phyloP scores from a whole-genome alignment of 176 grass and related monocot genomes.

The Carex pumila region DNA sequence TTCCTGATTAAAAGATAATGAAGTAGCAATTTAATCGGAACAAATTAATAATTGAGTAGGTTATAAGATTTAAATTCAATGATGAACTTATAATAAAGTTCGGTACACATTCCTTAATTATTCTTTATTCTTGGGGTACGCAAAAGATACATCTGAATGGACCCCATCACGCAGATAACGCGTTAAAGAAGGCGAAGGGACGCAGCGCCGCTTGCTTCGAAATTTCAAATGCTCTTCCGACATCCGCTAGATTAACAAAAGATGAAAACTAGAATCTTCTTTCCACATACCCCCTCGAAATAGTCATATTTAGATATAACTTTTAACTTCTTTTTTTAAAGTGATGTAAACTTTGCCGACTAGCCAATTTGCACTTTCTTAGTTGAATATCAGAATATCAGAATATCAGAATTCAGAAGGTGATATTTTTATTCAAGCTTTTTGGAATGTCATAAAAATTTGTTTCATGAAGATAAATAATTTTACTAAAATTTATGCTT shows the following conservation, averaged over 20 bases:
- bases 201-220: conserved; percentile 13
- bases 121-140: neutral
- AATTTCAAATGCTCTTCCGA: conserved; percentile 7
- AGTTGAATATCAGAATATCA: neutral
- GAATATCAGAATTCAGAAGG: neutral
- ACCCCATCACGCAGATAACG: neutral
- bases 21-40: too few species aligned
- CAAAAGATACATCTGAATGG: neutral
- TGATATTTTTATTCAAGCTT: neutral
- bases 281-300: neutral
- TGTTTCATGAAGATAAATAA: neutral
- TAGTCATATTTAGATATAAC: conserved; percentile 12
- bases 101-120: too few species aligned
- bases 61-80: too few species aligned
- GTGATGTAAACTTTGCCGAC: neutral
- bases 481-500: too few species aligned
- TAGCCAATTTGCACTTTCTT: neutral
- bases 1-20: too few species aligned
- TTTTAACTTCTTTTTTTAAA: neutral
- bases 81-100: too few species aligned
- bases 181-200: neutral
- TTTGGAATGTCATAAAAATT: neutral
- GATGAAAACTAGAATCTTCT: neutral
- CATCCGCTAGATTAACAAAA: neutral
- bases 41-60: too few species aligned